Conservation (phyloP, 164 flowering plant genomes). For the Nymphaea thermarum region DNA sequence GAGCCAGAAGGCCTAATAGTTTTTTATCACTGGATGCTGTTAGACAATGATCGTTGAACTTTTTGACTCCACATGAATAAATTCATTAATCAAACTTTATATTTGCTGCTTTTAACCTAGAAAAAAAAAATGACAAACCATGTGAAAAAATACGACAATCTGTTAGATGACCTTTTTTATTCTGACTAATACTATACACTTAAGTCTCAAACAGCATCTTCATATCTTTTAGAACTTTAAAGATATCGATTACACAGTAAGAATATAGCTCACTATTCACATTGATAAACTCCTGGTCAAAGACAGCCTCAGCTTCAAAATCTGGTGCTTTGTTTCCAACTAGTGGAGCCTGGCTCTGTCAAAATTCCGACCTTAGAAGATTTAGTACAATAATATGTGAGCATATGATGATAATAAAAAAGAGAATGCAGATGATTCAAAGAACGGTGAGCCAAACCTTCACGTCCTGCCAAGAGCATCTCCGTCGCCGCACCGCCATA, state of each 20-base stretch:
- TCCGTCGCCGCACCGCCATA: no score
- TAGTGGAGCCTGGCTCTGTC: conserved; percentile 54
- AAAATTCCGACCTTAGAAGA: background rate
- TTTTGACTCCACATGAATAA: background rate
- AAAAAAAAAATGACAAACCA: background rate
- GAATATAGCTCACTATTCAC: conserved; percentile 27
- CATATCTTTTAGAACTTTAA: no score
- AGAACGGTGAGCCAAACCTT: no score
- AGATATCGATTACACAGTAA: background rate
- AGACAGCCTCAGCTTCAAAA: conserved; percentile 98
- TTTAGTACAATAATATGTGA: background rate
- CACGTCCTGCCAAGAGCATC: no score
- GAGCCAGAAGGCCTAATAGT: background rate
- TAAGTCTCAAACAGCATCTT: background rate
- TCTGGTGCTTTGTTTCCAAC: conserved; percentile 94
- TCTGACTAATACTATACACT: background rate
- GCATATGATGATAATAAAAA: background rate
- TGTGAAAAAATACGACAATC: no score
- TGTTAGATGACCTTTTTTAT: no score
- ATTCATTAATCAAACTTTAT: no score
- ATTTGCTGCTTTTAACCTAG: no score
- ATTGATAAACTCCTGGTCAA: conserved; percentile 94
- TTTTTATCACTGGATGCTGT: background rate
- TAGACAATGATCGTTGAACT: background rate
- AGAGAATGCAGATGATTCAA: no score